Base-by-base conservation (phyloP, 805 yeast genomes). In the Cyberlindnera euphorbiiphila region DNA sequence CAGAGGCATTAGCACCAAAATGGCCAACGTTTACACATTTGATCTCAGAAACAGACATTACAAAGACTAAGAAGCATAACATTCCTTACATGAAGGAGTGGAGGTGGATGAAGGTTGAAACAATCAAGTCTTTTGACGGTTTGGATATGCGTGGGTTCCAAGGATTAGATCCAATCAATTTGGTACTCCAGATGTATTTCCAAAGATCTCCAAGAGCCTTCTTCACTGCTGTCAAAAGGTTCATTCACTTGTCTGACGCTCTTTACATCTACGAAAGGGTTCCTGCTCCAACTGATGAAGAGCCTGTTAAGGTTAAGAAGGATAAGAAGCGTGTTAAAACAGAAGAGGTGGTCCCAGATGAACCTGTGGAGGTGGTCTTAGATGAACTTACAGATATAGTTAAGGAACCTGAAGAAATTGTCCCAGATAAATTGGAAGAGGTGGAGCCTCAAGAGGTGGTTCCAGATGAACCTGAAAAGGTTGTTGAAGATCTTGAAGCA, bases 21-120 rank as follows among this genome's bases (percentile, higher is more conserved):
- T 76, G 81, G 80, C 50, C 59, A 4, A 34, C 61, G 0, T 76
- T 76, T 48, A 73, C 77, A 37, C 78, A 66, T 47, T 59, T 78
- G 23, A 69, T 80, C 28, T 65, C 76, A 3, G 67, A 64, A 23
- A 32, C 35, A n/a, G 42, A 49, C 24, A 14, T 51, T 6, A 22
- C 36, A 0, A 25, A 39, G 12, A 31, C 23, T n/a, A 28, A 39
- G 9, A 33, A 41, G 9, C 23, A 25, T 13, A 18, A 10, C 9
- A 37, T 64, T 4, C 57, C 65, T 5, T 40, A 45, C 17, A 45
- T 56, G 18, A 47, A 53, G 13, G 51, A 55, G 0, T 54, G 54
- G 21, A 56, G 62, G 32, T 80, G 85, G 83, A 51, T 58, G 11
- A 54, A 62, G 34, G 38, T 73, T 18, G 64, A 60, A 4, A 47